phyloP scores from a whole-genome alignment of 345 rosid species.

The Euclidium syriacum region DNA sequence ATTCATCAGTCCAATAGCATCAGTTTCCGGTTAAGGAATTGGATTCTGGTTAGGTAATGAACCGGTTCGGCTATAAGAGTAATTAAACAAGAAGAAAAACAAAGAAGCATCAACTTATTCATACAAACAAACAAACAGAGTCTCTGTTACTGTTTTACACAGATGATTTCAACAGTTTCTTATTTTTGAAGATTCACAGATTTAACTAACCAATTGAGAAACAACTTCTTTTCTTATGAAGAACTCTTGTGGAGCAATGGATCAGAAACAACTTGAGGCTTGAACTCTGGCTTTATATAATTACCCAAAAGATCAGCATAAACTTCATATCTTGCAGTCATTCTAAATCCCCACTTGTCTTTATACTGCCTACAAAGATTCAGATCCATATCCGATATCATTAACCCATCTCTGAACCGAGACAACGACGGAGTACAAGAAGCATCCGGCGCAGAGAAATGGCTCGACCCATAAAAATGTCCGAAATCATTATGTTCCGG shows the following conservation, averaged over 20 bases:
- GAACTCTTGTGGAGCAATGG: conserved; percentile 63
- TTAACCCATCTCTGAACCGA: conserved; percentile 66
- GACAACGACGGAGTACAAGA: conserved; percentile 88
- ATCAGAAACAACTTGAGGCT: conserved; percentile 72
- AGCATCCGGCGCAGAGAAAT: conserved; percentile 93
- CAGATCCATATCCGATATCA: conserved; percentile 86
- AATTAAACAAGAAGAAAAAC: too few relatives aligned
- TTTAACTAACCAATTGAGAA: neutral
- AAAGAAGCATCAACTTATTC: conserved; percentile 4
- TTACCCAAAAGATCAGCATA: conserved; percentile 52
- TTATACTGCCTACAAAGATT: conserved; percentile 88
- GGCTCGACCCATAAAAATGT: conserved; percentile 89
- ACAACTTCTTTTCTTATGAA: conserved; percentile 16
- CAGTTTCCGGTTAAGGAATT: neutral
- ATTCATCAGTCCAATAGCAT: neutral
- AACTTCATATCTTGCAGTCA: conserved; percentile 78
- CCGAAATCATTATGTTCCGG: conserved; percentile 83
- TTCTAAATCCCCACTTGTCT: conserved; percentile 93
- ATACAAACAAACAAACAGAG: conserved; percentile 3
- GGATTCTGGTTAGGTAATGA: neutral
- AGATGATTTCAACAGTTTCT: neutral
- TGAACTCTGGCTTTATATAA: conserved; percentile 66
- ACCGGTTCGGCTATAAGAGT: conserved; percentile 1
- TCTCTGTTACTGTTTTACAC: neutral
- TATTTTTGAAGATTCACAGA: neutral